Conservation (phyloP, 2,329 filamentous ascomycete species). For the Cryphonectria carpinicola region DNA sequence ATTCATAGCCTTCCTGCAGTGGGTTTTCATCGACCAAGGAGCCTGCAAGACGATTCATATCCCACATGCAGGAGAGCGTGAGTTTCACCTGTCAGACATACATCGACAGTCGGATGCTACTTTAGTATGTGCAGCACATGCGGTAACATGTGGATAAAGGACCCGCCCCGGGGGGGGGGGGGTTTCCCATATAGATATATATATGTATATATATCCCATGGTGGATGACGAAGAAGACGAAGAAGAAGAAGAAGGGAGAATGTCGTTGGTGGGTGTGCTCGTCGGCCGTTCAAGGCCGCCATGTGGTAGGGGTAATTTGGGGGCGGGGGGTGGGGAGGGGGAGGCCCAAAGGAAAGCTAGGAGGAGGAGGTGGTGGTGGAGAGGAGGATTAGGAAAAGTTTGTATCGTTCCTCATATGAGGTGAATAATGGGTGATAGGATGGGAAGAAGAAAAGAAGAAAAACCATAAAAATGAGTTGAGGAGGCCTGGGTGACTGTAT, state of each 20-base stretch:
- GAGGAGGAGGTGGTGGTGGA: no score
- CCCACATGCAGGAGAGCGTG: neutral
- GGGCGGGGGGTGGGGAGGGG: no score
- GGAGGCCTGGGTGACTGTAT: neutral
- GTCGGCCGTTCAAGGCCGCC: neutral
- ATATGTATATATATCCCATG: no score
- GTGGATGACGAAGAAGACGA: no score
- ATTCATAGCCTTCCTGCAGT: slow-evolving; percentile 51
- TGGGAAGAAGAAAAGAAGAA: neutral
- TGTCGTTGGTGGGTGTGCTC: no score
- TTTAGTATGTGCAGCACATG: slow-evolving; percentile 9
- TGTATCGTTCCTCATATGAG: neutral
- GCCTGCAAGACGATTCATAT: slow-evolving; percentile 13
- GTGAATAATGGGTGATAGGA: neutral
- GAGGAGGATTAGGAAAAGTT: neutral
- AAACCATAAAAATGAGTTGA: no score
- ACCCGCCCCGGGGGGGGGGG: no score
- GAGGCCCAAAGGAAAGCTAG: neutral
- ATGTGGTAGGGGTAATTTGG: neutral
- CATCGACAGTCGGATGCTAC: slow-evolving; percentile 13
- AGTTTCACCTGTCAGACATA: neutral
- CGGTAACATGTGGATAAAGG: slow-evolving; percentile 4
- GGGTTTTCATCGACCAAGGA: slow-evolving; percentile 40
- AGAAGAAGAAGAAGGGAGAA: no score
- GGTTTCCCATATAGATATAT: no score